Evolutionary conservation across 2,329 filamentous ascomycete species (phyloP).

Genomic region (Byssochlamys sp.): DNA sequence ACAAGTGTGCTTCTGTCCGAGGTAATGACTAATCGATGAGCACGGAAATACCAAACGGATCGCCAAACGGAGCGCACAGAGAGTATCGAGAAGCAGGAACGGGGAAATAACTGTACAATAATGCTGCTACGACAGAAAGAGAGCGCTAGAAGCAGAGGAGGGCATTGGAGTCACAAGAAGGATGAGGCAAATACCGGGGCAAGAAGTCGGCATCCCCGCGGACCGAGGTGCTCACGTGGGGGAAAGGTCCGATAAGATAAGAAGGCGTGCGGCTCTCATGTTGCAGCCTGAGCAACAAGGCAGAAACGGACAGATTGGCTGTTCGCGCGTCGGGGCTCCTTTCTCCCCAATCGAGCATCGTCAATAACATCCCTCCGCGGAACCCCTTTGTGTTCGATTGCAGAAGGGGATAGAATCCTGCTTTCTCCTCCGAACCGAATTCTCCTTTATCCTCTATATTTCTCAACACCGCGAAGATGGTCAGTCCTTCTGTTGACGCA

Average conservation of each 20-base stretch:
- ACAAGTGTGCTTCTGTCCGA: neutral
- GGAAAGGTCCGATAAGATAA: slow-evolving; percentile 19
- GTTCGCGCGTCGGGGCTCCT: slow-evolving; percentile 4
- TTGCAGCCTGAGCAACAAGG: neutral
- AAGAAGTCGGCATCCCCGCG: slow-evolving; percentile 11
- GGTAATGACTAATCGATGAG: neutral
- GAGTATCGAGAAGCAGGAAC: neutral
- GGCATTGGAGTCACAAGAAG: slow-evolving; percentile 1
- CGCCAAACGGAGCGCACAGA: neutral
- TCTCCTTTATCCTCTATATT: neutral
- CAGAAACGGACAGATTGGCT: slow-evolving; percentile 18
- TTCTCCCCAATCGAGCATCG: neutral
- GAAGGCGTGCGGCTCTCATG: slow-evolving; percentile 10
- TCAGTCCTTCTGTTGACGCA: slow-evolving; percentile 1
- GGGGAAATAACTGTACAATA: slow-evolving; percentile 1
- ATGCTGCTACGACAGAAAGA: slow-evolving; percentile 11
- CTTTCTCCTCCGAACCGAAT: neutral
- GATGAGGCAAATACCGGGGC: slow-evolving; percentile 3
- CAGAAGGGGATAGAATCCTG: neutral
- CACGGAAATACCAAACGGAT: neutral
- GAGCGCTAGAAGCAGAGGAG: slow-evolving; percentile 15
- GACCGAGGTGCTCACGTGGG: slow-evolving; percentile 11
- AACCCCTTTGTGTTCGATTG: neutral
- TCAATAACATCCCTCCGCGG: neutral
- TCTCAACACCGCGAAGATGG: slow-evolving; percentile 5